Evolutionary conservation across 306 rosid species (phyloP).

Genomic region (Gleditsia sinensis): DNA sequence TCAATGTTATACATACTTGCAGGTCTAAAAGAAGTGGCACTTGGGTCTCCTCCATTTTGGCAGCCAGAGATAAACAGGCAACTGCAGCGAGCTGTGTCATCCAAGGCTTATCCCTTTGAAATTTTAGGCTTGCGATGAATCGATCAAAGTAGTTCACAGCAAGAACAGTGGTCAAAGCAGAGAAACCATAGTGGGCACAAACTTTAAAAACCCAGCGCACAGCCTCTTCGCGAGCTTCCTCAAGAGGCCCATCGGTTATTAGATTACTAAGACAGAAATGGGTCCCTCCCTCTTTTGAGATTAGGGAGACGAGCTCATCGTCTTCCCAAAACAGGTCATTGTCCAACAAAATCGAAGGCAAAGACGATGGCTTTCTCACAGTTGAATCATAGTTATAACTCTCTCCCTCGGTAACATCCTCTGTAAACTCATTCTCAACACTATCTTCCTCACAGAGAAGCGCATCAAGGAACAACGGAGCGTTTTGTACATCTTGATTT

Average conservation of each 20-base stretch:
- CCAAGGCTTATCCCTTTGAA: constrained; percentile 80
- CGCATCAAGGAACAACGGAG: constrained; percentile 54
- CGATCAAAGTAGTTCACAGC: constrained; percentile 96
- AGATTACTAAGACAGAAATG: constrained; percentile 34
- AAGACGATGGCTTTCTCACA: constrained; percentile 42
- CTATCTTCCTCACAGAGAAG: constrained; percentile 71
- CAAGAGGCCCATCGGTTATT: constrained; percentile 47
- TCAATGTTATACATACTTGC: constrained; percentile 58
- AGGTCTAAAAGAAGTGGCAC: constrained; percentile 82
- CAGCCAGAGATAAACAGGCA: constrained; percentile 87
- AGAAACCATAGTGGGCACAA: constrained; percentile 60
- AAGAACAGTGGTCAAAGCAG: constrained; percentile 70
- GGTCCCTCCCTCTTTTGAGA: constrained; percentile 67
- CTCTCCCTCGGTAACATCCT: constrained; percentile 35
- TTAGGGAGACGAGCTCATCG: constrained; percentile 60
- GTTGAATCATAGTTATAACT: constrained; percentile 31
- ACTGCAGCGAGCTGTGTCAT: constrained; percentile 80
- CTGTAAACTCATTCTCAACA: constrained; percentile 49
- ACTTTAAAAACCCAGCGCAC: constrained; percentile 75
- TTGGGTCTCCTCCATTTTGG: constrained; percentile 84
- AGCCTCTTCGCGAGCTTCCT: constrained; percentile 56
- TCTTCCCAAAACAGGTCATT: constrained; percentile 70
- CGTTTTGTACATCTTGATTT: constrained; percentile 40
- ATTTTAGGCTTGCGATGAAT: constrained; percentile 54
- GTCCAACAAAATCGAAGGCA: constrained; percentile 45